Evolutionary conservation across 2,329 filamentous ascomycete genomes (phyloP), one percentile per base, ranked within the genome.

Genomic region (Monosporascus sp.): DNA sequence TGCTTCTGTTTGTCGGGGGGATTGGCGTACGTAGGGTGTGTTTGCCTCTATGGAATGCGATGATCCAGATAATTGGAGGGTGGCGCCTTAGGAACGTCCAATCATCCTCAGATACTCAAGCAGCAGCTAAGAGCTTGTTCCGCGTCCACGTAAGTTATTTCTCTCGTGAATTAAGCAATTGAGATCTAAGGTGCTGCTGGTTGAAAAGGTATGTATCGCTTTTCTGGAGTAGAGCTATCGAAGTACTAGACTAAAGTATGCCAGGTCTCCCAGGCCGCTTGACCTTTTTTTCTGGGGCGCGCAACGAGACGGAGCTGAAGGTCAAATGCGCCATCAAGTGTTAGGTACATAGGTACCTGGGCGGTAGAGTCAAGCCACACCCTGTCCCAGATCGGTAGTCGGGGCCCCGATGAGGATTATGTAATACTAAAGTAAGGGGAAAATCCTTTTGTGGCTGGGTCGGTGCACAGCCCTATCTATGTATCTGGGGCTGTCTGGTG

Each of bases 31-130:
- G 11, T 14, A 15, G 18, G 22, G 8, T 36, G 22, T 47, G 56
- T 54, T 56, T 50, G 49, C 34, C 15, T 50, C 31, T 44, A 37
- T 55, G 58, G 61, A 62, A 64, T 61, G 62, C 55, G 51, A 54
- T 48, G 49, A 42, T 53, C 50, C 52, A 51, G 55, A 57, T 52
- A 53, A 51, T 51, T 51, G 48, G 50, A 38, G 42, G 24, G 42
- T 46, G 24, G 24, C 42, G 42, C 24, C 55, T 53, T 41, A 54
- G 39, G 25, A 31, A 50, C 50, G 53, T 51, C 49, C 53, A 54
- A 53, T 63, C 58, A 60, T 60, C 57, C 56, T 54, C 51, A 42
- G 41, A 25, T 46, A 14, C 25, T 45, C 25, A 15, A 14, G 20
- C 38, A 46, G 42, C 42, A 25, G 15, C n/a, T 22, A 20, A 46